Evolutionary conservation across 768 basidiomycete species (phyloP), one percentile per base, ranked within the genome.

Genomic region (Termitomyces bulborhizus): DNA sequence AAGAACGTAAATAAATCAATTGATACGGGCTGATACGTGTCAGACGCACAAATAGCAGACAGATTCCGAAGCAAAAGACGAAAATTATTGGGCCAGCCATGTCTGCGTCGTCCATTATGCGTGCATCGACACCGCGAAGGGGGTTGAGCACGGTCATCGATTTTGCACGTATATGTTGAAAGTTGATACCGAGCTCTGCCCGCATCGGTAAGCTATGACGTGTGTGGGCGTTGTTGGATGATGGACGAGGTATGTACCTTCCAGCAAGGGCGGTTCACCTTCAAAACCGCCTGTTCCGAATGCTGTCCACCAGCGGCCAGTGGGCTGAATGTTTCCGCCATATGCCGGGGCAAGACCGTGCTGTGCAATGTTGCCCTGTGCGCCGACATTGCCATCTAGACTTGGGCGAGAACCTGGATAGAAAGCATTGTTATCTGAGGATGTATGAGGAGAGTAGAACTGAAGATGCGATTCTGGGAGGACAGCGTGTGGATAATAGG

Each of bases 21-120:
- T 32, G 8, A 32, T 9, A 3, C 31, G 8, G n/a, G 1, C 11
- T 27, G 26, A 29, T 32, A 31, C 34, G 26, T 40, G 46, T 15
- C 45, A 39, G 24, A 83, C 93, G 65, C 55, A 98, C 97, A 58
- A 98, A 82, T 48, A 99, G 82, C 1, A 99, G 80, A 65, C 90
- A 93, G 41, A 90, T 87, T 12, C 88, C 97, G 68, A 98, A 98
- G 63, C 91, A 91, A 68, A 98, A 92, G 66, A 88, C 88, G 73
- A 98, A 98, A 5, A 98, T 82, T 45, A 98, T 82, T 8, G 97
- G 97, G 0, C 97, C 97, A 8, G 96, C 94, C 31, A 99, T 79
- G 72, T 99, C 97, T 21, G 96, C 95, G 63, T 99, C 97, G 70
- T 99, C 97, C 97, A 99, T 99, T 57, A 99, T 98, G 55, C 81